phyloP scores from a whole-genome alignment of 805 yeast species.

The Hanseniaspora taiwanica region DNA sequence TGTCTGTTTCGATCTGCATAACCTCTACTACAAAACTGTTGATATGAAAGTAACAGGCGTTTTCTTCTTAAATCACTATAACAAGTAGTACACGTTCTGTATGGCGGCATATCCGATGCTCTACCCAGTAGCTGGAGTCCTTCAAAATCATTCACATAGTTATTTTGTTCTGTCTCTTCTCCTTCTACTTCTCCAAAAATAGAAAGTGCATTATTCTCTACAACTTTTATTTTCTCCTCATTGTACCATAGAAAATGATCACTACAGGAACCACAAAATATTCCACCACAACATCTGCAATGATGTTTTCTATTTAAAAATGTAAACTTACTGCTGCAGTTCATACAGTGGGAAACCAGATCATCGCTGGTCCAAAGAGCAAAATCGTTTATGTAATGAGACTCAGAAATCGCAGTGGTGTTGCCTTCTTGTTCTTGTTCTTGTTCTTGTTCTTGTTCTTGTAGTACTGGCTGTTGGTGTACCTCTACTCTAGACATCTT shows the following conservation, averaged over 20 bases:
- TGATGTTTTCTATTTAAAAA: constrained; percentile 51
- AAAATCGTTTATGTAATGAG: constrained; percentile 2
- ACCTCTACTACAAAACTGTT: background rate
- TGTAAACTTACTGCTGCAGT: constrained; percentile 34
- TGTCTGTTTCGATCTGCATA: background rate
- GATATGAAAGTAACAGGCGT: background rate
- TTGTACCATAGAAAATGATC: constrained; percentile 18
- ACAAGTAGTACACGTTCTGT: constrained; percentile 47
- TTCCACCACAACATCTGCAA: constrained; percentile 57
- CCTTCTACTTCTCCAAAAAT: too few species aligned
- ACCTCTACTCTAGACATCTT: too few species aligned
- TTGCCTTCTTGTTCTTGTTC: too few species aligned
- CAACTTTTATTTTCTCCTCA: constrained; percentile 14
- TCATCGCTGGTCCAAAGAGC: constrained; percentile 6
- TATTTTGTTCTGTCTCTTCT: too few species aligned
- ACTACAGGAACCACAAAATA: constrained; percentile 36
- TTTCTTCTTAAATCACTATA: constrained; percentile 30
- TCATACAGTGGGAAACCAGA: constrained; percentile 26
- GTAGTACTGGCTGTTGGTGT: too few species aligned
- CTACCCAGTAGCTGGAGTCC: too few species aligned
- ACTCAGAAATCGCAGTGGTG: too few species aligned
- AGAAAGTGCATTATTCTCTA: constrained; percentile 12
- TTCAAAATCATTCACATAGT: too few species aligned
- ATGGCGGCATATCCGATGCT: constrained; percentile 32
- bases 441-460: too few species aligned